phyloP scores from a whole-genome alignment of 2,329 filamentous ascomycete species.

The Aspergillus costaricaensis region DNA sequence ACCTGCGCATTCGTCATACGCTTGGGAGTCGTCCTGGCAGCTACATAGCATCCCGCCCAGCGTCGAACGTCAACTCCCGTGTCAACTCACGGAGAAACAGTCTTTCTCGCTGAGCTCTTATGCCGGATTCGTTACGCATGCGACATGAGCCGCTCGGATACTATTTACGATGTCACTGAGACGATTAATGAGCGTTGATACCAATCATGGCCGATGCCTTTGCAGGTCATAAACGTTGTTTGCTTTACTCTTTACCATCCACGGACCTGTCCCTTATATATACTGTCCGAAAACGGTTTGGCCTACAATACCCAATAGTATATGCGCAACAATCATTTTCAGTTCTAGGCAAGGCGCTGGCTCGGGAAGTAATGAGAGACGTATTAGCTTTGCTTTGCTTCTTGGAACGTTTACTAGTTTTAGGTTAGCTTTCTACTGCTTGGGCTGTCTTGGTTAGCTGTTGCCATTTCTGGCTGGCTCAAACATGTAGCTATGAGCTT shows the following conservation, averaged over 20 bases:
- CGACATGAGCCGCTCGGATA: not conserved
- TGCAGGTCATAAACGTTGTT: not conserved
- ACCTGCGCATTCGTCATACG: conserved; percentile 39
- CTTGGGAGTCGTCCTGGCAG: conserved; percentile 39
- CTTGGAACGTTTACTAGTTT: not conserved
- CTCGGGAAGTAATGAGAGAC: not conserved
- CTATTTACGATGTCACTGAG: conserved; percentile 6
- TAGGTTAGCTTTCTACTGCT: not conserved
- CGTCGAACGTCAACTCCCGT: conserved; percentile 34
- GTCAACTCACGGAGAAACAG: conserved; percentile 35
- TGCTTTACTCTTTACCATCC: not conserved
- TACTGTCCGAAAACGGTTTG: not conserved
- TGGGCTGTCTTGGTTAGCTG: not conserved
- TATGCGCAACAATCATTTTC: not conserved
- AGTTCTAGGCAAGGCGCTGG: not conserved
- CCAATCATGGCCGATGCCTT: not conserved
- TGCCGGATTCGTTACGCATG: not conserved
- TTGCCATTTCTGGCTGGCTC: not conserved
- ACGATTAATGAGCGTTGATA: conserved; percentile 11
- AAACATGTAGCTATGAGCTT: not conserved
- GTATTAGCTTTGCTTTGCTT: not conserved
- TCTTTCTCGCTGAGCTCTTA: conserved; percentile 11
- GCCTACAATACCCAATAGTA: too few species aligned
- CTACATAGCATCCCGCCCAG: conserved; percentile 34
- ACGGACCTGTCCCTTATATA: not conserved